phyloP scores from a whole-genome alignment of 1,139 yeast genomes.

The Geotrichum reessii region DNA sequence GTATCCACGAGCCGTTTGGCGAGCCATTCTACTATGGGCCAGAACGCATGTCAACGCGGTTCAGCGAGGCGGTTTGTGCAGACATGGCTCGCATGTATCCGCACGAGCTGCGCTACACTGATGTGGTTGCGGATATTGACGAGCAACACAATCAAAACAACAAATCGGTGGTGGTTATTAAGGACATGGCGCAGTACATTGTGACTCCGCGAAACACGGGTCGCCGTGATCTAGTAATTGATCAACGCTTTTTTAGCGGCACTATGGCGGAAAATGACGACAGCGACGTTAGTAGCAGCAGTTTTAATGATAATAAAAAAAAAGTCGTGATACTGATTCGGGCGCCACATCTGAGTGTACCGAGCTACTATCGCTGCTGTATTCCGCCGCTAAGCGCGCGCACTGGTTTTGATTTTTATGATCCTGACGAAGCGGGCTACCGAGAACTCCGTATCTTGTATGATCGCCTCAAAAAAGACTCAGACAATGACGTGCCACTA shows the following conservation, averaged over 20 bases:
- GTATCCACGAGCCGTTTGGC: constrained; percentile 32
- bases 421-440: constrained; percentile 30
- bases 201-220: constrained; percentile 23
- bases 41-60: constrained; percentile 28
- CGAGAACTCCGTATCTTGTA: constrained; percentile 29
- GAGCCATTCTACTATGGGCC: constrained; percentile 32
- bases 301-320: constrained; percentile 20
- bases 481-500: constrained; percentile 12
- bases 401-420: constrained; percentile 30
- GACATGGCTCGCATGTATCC: constrained; percentile 17
- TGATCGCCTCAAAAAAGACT: constrained; percentile 22
- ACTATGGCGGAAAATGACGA: constrained; percentile 18
- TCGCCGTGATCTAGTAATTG: not conserved
- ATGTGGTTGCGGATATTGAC: constrained; percentile 21
- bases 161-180: constrained; percentile 24
- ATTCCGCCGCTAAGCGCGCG: constrained; percentile 28
- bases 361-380: constrained; percentile 31
- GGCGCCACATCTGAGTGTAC: constrained; percentile 30
- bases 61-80: constrained; percentile 20
- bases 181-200: constrained; percentile 32
- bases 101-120: constrained; percentile 21
- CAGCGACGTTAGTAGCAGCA: constrained; percentile 24
- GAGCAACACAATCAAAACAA: constrained; percentile 2
- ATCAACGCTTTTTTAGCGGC: constrained; percentile 17
- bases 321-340: constrained; percentile 29